Base-by-base conservation (phyloP, 1,284 basidiomycete species). In the Inonotus hispidus region DNA sequence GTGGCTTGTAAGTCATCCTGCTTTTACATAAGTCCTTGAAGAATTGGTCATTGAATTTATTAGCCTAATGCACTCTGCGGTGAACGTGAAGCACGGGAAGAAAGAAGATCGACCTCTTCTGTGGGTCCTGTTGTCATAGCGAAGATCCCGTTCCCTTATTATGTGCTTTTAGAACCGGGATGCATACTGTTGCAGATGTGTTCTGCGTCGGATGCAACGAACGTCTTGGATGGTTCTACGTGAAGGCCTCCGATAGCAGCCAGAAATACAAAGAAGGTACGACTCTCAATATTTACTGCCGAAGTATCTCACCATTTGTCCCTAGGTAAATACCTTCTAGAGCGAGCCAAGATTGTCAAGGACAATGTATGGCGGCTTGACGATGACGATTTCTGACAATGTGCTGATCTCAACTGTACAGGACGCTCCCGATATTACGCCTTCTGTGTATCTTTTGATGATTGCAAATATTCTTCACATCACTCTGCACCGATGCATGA, bases 191-290 rank as follows among this genome's bases (percentile, higher is more conserved):
- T 7, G 87, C 88, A 13, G 92, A 93, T 68, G 82, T 88, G 0
- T 88, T 80, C 69, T 93, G 92, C 69, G 64, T 87, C 39, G 90
- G 88, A 0, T 94, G 92, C 72, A 84, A 85, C 61, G 86, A 87
- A 16, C 82, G 87, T 23, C 66, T 94, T 2, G 92, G 92, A 0
- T 94, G 92, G 92, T 91, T 79, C 68, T 94, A 95, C 66, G 82
- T 91, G 69, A 89, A 87, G 68, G 91, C 92, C 6, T 82, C 84
- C 1, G 90, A 94, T 66, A 75, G 77, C 32, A 80, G 83, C 6
- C 92, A 95, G 81, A 91, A 88, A 70, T 94, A 94, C 70, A 94
- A 94, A 71, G 92, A 94, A 82, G 88, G 92, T 84, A 56, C 7
- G 53, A 77, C 66, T 14, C n/a, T 19, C n/a, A 11, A 29, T 38